Evolutionary conservation across 1,139 yeast genomes (phyloP).

Genomic region (Magnusiomyces paraingens): DNA sequence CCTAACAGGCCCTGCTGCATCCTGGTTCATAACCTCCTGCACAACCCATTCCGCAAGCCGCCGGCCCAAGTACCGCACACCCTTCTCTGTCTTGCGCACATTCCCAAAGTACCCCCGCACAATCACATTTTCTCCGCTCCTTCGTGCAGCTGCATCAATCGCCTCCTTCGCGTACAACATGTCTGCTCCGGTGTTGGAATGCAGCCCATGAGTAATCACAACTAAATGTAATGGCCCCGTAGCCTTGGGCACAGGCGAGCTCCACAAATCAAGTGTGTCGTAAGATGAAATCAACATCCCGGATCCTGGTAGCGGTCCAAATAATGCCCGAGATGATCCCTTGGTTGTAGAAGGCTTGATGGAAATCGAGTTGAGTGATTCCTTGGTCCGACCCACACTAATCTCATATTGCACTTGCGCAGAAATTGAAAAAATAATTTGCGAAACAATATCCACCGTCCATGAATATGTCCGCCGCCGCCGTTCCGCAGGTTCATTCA

Average conservation of each 20-base stretch:
- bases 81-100: slow-evolving; percentile 84
- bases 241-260: slow-evolving; percentile 44
- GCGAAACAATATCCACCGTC: slow-evolving; percentile 82
- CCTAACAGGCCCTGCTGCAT: slow-evolving; percentile 11
- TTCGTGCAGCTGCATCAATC: slow-evolving; percentile 48
- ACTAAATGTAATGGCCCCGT: slow-evolving; percentile 60
- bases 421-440: slow-evolving; percentile 66
- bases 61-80: slow-evolving; percentile 78
- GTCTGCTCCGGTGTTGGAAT: slow-evolving; percentile 84
- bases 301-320: slow-evolving; percentile 8
- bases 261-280: slow-evolving; percentile 75
- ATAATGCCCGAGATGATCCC: background rate
- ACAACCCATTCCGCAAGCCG: slow-evolving; percentile 73
- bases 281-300: slow-evolving; percentile 43
- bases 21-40: slow-evolving; percentile 44
- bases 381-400: slow-evolving; percentile 47
- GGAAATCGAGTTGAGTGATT: slow-evolving; percentile 31
- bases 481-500: slow-evolving; percentile 39
- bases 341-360: background rate
- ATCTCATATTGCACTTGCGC: slow-evolving; percentile 69
- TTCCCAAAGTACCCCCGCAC: slow-evolving; percentile 82
- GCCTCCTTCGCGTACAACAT: slow-evolving; percentile 80
- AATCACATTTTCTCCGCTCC: slow-evolving; percentile 53
- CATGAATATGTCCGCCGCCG: slow-evolving; percentile 48
- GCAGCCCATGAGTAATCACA: slow-evolving; percentile 83